Evolutionary conservation across 768 basidiomycete genomes (phyloP).

Genomic region (Leccinum subgranulosum): DNA sequence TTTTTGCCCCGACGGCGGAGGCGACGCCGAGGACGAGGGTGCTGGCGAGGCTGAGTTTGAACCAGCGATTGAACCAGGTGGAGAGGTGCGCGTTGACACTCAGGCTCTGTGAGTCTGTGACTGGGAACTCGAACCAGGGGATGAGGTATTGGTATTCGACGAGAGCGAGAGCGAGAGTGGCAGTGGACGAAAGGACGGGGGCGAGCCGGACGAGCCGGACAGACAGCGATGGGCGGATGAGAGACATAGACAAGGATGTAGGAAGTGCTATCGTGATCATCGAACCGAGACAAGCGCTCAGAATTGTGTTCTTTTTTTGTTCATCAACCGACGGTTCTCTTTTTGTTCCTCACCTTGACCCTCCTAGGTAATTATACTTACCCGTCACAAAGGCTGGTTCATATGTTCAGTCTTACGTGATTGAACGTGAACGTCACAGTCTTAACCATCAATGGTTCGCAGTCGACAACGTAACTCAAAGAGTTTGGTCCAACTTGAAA

Average conservation of each 20-base stretch:
- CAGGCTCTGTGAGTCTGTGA: not conserved
- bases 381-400: too few species aligned
- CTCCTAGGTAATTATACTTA: too few species aligned
- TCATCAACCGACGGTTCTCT: too few species aligned
- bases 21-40: not conserved
- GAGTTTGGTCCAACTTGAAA: too few species aligned
- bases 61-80: not conserved
- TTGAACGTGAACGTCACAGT: too few species aligned
- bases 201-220: not conserved
- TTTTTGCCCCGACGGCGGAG: not conserved
- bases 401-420: too few species aligned
- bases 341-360: too few species aligned
- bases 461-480: too few species aligned
- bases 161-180: conserved; percentile 1
- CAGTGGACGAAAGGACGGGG: conserved; percentile 6
- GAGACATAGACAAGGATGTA: not conserved
- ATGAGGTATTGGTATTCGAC: not conserved
- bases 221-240: not conserved
- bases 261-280: not conserved
- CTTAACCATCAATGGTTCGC: too few species aligned
- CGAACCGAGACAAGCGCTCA: not conserved
- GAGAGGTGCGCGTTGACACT: not conserved
- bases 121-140: not conserved
- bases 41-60: not conserved
- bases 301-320: too few species aligned